A percentile compares a stretch with the other conserved stretches of the same genome.
phyloP scores from a whole-genome alignment of 805 yeast genomes.

The Candida quercuum region DNA sequence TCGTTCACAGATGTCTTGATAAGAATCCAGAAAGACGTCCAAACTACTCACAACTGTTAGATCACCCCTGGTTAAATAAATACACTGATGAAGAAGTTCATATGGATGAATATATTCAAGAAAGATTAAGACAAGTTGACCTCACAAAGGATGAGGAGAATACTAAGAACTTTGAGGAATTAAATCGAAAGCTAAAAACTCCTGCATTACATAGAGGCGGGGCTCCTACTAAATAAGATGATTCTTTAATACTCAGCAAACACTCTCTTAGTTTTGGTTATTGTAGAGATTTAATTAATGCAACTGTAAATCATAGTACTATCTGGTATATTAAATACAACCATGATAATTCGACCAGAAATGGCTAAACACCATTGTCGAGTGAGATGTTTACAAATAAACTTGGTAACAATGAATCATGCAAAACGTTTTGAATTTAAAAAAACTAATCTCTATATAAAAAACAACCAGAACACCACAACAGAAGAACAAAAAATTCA shows the following conservation, averaged over 20 bases:
- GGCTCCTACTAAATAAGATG: slow-evolving; percentile 4
- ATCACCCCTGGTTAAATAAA: slow-evolving; percentile 78
- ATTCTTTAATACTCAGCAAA: neutral
- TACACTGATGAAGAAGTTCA: slow-evolving; percentile 36
- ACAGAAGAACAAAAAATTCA: too few species aligned
- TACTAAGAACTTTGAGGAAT: slow-evolving; percentile 17
- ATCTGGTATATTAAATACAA: too few species aligned
- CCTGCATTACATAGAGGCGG: slow-evolving; percentile 30
- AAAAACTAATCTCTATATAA: too few species aligned
- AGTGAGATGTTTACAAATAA: neutral
- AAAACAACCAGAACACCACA: too few species aligned
- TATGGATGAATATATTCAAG: slow-evolving; percentile 32
- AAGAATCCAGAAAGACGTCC: slow-evolving; percentile 83
- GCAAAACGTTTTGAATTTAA: too few species aligned
- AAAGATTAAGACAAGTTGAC: slow-evolving; percentile 27
- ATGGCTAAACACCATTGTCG: neutral
- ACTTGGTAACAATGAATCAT: too few species aligned
- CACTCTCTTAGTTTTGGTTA: too few species aligned
- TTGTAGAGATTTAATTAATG: too few species aligned
- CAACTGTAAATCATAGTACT: too few species aligned
- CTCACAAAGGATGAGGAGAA: slow-evolving; percentile 12
- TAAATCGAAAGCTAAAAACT: slow-evolving; percentile 21
- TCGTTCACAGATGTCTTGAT: slow-evolving; percentile 70
- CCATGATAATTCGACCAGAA: too few species aligned
- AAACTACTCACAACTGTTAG: slow-evolving; percentile 64